Percentiles rank a stretch among this genome's conserved stretches.
These are phyloP conservation scores for Paramecium tetraurelia DNA, from an alignment of 73 alveolate species.

Conservation along the genomic window DNA sequence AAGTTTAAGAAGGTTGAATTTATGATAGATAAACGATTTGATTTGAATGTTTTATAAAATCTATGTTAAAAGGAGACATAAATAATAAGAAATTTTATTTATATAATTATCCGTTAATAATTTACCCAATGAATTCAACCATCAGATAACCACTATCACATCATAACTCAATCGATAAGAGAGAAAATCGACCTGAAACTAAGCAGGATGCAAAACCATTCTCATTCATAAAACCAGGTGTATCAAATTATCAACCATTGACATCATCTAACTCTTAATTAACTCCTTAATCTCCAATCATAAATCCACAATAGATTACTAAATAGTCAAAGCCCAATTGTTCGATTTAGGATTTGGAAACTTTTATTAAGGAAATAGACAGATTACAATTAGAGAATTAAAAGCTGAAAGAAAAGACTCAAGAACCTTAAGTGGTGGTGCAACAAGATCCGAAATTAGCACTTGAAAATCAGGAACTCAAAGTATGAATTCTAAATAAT, in stretches of 20 bases:
- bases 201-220: not conserved
- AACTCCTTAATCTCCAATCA: not conserved
- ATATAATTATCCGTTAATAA: slow-evolving; percentile 2
- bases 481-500: not conserved
- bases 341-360: not conserved
- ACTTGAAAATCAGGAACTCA: not conserved
- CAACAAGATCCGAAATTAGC: not conserved
- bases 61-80: not conserved
- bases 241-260: not conserved
- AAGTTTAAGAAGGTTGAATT: too few species aligned
- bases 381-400: slow-evolving; percentile 1
- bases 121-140: not conserved
- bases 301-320: not conserved
- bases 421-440: not conserved
- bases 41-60: not conserved
- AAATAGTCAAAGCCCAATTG: not conserved
- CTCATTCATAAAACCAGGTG: not conserved
- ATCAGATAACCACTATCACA: not conserved
- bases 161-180: not conserved
- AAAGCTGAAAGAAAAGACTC: not conserved
- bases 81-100: not conserved
- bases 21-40: not conserved
- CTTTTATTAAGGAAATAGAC: slow-evolving; percentile 5
- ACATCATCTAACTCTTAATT: not conserved
- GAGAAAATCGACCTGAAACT: not conserved